These are phyloP conservation scores for Alternaria conjuncta DNA, from an alignment of 2,329 filamentous ascomycete species.

Conservation along the genomic window DNA sequence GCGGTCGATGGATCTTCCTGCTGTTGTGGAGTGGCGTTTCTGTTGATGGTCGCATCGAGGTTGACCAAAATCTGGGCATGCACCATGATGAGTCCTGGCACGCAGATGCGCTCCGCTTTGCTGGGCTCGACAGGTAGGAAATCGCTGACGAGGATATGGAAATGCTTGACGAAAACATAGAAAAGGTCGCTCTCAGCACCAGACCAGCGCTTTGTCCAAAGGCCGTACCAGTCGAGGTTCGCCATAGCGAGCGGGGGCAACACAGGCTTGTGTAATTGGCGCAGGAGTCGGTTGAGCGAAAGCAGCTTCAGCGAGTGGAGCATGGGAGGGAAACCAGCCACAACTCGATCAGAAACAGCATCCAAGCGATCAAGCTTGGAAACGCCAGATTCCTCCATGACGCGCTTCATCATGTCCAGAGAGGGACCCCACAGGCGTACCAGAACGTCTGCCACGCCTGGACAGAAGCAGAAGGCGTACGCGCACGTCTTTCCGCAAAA, in stretches of 20 bases:
- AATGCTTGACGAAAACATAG: conserved; percentile 90
- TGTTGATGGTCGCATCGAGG: conserved; percentile 83
- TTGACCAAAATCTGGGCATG: conserved; percentile 82
- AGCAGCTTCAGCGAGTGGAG: conserved; percentile 67
- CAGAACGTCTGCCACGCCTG: conserved; percentile 82
- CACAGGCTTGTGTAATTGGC: conserved; percentile 68
- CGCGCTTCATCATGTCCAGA: conserved; percentile 71
- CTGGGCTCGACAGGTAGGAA: conserved; percentile 56
- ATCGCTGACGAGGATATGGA: conserved; percentile 78
- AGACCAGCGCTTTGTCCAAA: conserved; percentile 85
- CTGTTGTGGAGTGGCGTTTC: conserved; percentile 60
- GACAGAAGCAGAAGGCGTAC: conserved; percentile 92
- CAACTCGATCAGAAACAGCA: conserved; percentile 65
- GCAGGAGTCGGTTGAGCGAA: conserved; percentile 66
- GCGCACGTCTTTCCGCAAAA: conserved; percentile 91
- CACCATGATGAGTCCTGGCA: conserved; percentile 79
- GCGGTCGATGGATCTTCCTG: conserved; percentile 44
- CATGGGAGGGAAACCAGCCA: conserved; percentile 72
- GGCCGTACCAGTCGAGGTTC: conserved; percentile 82
- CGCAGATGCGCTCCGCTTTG: conserved; percentile 65
- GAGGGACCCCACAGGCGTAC: conserved; percentile 80
- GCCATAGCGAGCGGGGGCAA: conserved; percentile 71
- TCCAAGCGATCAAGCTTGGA: conserved; percentile 58
- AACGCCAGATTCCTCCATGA: conserved; percentile 72
- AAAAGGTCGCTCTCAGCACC: conserved; percentile 88